These are phyloP conservation scores for Orbilia ellipsospora DNA, from an alignment of 2,329 filamentous ascomycete species.

Conservation along the genomic window DNA sequence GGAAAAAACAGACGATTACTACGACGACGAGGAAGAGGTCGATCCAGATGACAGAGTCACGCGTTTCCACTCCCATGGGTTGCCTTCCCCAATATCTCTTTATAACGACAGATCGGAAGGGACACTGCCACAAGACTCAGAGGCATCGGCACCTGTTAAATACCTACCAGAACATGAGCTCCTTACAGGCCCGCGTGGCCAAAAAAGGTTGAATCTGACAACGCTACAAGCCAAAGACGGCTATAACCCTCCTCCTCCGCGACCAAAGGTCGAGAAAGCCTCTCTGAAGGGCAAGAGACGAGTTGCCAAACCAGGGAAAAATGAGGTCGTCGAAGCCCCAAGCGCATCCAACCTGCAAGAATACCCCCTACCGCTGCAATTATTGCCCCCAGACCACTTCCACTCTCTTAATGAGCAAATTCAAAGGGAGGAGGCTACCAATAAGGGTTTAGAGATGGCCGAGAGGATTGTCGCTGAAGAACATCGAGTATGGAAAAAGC, in stretches of 20 bases:
- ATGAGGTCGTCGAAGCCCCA: neutral
- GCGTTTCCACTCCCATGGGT: neutral
- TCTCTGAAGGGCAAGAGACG: neutral
- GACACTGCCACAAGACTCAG: neutral
- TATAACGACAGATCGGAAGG: neutral
- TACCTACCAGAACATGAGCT: neutral
- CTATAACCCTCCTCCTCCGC: neutral
- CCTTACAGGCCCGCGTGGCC: neutral
- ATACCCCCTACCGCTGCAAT: neutral
- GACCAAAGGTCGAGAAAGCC: neutral
- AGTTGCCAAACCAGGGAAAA: neutral
- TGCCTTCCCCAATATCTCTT: neutral
- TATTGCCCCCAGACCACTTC: neutral
- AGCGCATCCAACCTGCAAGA: neutral
- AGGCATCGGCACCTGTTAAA: neutral
- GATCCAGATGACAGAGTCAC: neutral
- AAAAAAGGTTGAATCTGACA: constrained; percentile 3
- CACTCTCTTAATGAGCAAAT: neutral
- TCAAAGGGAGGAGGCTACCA: neutral
- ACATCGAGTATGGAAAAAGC: neutral
- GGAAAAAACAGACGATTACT: neutral
- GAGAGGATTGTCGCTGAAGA: neutral
- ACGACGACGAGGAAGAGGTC: neutral
- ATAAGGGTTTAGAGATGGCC: neutral
- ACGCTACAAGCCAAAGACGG: neutral